Evolutionary conservation across 2,329 filamentous ascomycete genomes (phyloP).

Genomic region (Fusarium sarcochroum): DNA sequence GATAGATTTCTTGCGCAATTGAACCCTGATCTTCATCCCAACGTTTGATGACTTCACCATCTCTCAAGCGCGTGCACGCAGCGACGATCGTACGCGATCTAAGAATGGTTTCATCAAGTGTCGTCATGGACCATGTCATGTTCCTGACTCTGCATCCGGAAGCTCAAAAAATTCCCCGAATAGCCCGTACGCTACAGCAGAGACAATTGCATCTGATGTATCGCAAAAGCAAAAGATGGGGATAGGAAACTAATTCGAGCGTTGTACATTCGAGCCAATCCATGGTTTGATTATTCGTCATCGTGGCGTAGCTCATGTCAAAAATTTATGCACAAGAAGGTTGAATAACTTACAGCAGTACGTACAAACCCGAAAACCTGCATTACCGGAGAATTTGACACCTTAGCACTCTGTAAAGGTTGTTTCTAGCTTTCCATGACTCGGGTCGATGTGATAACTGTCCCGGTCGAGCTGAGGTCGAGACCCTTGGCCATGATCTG

Average conservation of each 20-base stretch:
- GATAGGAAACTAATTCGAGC: background rate
- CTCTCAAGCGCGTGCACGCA: background rate
- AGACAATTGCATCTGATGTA: background rate
- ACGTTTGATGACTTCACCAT: slow-evolving; percentile 19
- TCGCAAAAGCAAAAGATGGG: background rate
- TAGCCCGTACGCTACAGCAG: background rate
- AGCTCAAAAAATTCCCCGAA: background rate
- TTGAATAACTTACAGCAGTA: background rate
- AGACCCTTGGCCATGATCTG: slow-evolving; percentile 14
- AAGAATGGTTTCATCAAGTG: background rate
- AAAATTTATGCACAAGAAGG: background rate
- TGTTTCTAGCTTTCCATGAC: background rate
- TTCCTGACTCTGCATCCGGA: slow-evolving; percentile 5
- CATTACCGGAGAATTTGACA: background rate
- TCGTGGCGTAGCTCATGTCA: slow-evolving; percentile 1
- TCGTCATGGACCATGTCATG: slow-evolving; percentile 30
- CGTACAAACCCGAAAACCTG: too few relatives aligned
- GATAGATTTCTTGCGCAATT: background rate
- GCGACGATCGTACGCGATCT: slow-evolving; percentile 9
- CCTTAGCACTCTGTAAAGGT: background rate
- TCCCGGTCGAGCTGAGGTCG: background rate
- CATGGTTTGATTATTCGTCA: too few relatives aligned
- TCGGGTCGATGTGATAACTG: background rate
- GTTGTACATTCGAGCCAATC: background rate
- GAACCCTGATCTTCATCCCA: slow-evolving; percentile 11